A percentile compares a stretch with the other conserved stretches of the same genome.
phyloP scores from a whole-genome alignment of 2,329 filamentous ascomycete genomes.

The Colletotrichum theobromicola region DNA sequence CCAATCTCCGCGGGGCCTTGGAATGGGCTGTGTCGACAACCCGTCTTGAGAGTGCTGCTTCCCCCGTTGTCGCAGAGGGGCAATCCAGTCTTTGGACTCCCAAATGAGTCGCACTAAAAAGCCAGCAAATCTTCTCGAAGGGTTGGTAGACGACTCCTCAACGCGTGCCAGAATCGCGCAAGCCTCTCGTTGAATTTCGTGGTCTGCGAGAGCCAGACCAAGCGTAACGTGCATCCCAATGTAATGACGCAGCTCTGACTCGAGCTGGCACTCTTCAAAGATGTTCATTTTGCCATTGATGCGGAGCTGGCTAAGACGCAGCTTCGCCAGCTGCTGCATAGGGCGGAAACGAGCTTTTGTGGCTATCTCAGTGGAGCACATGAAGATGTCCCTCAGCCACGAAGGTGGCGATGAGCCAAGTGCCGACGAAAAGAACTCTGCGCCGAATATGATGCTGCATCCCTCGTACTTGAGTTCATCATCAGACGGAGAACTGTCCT shows the following conservation, averaged over 20 bases:
- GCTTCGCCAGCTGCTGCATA: slow-evolving; percentile 25
- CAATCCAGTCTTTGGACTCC: slow-evolving; percentile 6
- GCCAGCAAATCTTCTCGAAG: slow-evolving; percentile 4
- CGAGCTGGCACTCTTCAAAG: slow-evolving; percentile 32
- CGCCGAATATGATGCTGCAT: slow-evolving; percentile 32
- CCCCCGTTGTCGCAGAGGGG: neutral
- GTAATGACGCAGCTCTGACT: slow-evolving; percentile 19
- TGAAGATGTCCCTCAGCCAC: slow-evolving; percentile 31
- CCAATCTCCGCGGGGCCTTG: neutral
- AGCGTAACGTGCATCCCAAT: neutral
- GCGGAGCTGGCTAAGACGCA: slow-evolving; percentile 24
- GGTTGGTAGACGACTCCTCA: slow-evolving; percentile 10
- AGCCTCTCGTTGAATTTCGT: slow-evolving; percentile 24
- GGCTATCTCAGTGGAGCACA: slow-evolving; percentile 13
- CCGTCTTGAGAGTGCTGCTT: neutral
- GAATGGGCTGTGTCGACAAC: neutral
- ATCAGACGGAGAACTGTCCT: slow-evolving; percentile 23
- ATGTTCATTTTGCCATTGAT: slow-evolving; percentile 32
- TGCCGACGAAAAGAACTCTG: slow-evolving; percentile 22
- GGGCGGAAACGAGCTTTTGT: slow-evolving; percentile 27
- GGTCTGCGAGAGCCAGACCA: slow-evolving; percentile 5
- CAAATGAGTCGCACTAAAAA: slow-evolving; percentile 5
- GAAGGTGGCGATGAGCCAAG: slow-evolving; percentile 10
- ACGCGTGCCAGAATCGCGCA: slow-evolving; percentile 14
- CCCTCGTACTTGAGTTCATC: slow-evolving; percentile 28